These are phyloP conservation scores for Plenodomus tracheiphilus DNA, from an alignment of 2,329 filamentous ascomycete species.

Conservation along the genomic window DNA sequence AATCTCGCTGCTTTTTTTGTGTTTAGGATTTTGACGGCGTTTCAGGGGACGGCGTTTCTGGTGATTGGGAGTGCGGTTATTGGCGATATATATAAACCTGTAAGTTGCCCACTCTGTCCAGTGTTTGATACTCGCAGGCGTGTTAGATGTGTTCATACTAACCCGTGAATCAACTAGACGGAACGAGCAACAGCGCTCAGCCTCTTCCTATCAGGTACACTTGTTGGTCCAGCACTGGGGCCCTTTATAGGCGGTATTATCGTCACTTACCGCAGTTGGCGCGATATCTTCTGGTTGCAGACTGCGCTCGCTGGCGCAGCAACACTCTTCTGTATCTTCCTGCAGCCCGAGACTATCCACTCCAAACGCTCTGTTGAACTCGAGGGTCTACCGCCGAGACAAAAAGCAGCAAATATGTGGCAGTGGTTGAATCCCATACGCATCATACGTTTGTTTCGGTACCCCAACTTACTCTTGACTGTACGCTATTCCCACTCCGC, in stretches of 20 bases:
- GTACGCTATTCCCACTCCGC: conserved; percentile 20
- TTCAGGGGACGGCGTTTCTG: conserved; percentile 75
- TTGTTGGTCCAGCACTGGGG: conserved; percentile 65
- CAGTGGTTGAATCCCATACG: conserved; percentile 68
- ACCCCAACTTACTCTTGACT: conserved; percentile 65
- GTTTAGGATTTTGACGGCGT: conserved; percentile 73
- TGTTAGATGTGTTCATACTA: no score
- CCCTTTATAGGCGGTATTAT: conserved; percentile 76
- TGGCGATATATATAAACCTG: conserved; percentile 57
- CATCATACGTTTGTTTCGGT: conserved; percentile 65
- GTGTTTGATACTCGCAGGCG: not conserved
- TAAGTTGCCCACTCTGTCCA: conserved; percentile 10
- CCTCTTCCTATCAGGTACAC: conserved; percentile 72
- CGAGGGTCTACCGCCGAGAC: conserved; percentile 53
- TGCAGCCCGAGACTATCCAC: conserved; percentile 75
- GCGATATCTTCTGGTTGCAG: conserved; percentile 78
- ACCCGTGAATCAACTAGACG: conserved; percentile 44
- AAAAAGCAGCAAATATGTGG: conserved; percentile 61
- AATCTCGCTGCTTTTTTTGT: conserved; percentile 73
- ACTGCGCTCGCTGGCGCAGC: conserved; percentile 67
- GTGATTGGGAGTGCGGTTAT: conserved; percentile 72
- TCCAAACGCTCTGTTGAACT: conserved; percentile 66
- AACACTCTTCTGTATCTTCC: conserved; percentile 62
- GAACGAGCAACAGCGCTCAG: conserved; percentile 73
- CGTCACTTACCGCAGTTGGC: conserved; percentile 73